phyloP scores from a whole-genome alignment of 108 stramenopile genomes.

The Seminavis robusta region DNA sequence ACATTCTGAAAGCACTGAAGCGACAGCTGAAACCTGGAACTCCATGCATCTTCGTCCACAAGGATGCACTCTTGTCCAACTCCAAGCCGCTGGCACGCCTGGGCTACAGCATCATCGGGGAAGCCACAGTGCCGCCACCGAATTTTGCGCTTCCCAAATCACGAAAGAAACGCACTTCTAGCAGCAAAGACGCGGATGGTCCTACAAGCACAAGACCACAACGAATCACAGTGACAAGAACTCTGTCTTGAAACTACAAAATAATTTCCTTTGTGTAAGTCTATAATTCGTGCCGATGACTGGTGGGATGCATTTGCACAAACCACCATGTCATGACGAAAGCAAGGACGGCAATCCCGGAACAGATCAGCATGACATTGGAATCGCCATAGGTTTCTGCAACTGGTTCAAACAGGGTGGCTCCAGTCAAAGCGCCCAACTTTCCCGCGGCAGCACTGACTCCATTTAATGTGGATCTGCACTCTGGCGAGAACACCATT shows the following conservation, averaged over 20 bases:
- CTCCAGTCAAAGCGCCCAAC: slow-evolving; percentile 66
- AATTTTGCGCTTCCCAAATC: slow-evolving; percentile 22
- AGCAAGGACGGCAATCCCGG: slow-evolving; percentile 50
- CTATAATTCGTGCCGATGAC: too few relatives aligned
- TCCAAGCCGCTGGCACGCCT: slow-evolving; percentile 7
- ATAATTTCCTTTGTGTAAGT: too few relatives aligned
- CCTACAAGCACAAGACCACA: too few relatives aligned
- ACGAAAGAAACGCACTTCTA: too few relatives aligned
- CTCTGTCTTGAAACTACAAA: too few relatives aligned
- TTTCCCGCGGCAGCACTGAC: slow-evolving; percentile 78
- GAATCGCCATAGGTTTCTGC: slow-evolving; percentile 53
- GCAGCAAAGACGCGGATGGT: too few relatives aligned
- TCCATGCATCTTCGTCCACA: slow-evolving; percentile 28
- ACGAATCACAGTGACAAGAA: too few relatives aligned
- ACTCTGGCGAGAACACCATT: slow-evolving; percentile 60
- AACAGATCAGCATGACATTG: slow-evolving; percentile 68
- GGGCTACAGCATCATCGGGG: slow-evolving; percentile 19
- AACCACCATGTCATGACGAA: slow-evolving; percentile 45
- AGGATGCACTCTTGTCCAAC: too few relatives aligned
- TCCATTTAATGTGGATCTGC: slow-evolving; percentile 79
- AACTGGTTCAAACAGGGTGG: slow-evolving; percentile 67
- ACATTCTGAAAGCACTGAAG: slow-evolving; percentile 14
- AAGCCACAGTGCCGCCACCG: slow-evolving; percentile 24
- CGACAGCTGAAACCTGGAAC: slow-evolving; percentile 2
- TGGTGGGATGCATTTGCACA: slow-evolving; percentile 31